Percentiles rank a stretch among this genome's conserved stretches.
phyloP scores from a whole-genome alignment of 257 asterid genomes.

The Ilex asprella region DNA sequence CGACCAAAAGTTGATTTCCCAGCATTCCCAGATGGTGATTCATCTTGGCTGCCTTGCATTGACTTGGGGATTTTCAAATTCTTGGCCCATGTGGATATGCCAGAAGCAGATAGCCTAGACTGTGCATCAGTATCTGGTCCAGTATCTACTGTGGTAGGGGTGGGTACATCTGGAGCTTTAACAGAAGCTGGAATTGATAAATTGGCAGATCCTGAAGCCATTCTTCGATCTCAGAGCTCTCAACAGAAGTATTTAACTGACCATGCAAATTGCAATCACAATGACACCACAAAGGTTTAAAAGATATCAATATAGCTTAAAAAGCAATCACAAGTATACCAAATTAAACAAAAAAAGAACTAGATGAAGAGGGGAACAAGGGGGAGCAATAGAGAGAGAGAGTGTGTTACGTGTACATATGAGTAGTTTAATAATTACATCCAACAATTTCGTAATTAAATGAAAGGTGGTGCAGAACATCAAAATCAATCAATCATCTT shows the following conservation, averaged over 20 bases:
- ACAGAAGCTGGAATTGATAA: slow-evolving; percentile 29
- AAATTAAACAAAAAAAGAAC: too few species aligned
- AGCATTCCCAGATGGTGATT: slow-evolving; percentile 50
- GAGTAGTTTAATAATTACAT: too few species aligned
- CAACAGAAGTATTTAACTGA: background rate
- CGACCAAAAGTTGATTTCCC: slow-evolving; percentile 70
- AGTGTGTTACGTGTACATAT: too few species aligned
- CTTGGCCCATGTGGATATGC: slow-evolving; percentile 89
- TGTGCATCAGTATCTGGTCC: slow-evolving; percentile 37
- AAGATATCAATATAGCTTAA: too few species aligned
- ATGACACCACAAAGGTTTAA: too few species aligned
- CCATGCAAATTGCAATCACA: background rate
- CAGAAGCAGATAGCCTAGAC: slow-evolving; percentile 68
- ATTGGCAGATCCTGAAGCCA: slow-evolving; percentile 55
- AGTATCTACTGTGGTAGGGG: slow-evolving; percentile 34
- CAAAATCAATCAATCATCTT: too few species aligned
- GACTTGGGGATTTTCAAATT: slow-evolving; percentile 82
- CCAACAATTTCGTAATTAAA: too few species aligned
- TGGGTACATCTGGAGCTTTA: slow-evolving; percentile 24
- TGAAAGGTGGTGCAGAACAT: too few species aligned
- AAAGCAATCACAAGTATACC: too few species aligned
- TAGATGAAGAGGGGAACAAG: too few species aligned
- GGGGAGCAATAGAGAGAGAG: too few species aligned
- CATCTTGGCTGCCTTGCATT: slow-evolving; percentile 64
- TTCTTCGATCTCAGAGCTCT: slow-evolving; percentile 23